Base-by-base conservation (phyloP, 305 asterid genomes). In the Solanum aculeatissimum region DNA sequence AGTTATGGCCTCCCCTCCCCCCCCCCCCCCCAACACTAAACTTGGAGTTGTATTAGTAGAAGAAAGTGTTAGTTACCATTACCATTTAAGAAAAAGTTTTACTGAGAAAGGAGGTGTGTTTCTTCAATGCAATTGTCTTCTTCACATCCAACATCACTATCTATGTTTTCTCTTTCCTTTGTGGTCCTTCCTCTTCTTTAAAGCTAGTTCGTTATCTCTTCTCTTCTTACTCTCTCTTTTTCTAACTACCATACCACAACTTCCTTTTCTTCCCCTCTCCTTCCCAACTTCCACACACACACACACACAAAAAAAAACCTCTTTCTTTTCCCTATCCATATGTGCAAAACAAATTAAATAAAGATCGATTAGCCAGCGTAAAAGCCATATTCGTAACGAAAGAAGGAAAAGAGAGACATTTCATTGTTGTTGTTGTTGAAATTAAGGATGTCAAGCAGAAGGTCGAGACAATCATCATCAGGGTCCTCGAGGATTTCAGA, bases 381-480 rank as follows among this genome's bases (percentile, higher is more conserved):
- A 9, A 70, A 6, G 3, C 21, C 47, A 47, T 9, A n/a, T 16
- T 74, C 47, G 25, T 75, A 25, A 51, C 25, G 19, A 21, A 70
- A 19, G 29, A 69, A 19, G 10, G 19, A 3, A 75, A 13, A 60
- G 63, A 54, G 5, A 21, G 40, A 81, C 45, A 15, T 58, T 53
- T 51, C n/a, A 32, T 16, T 49, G n/a, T 54, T 32, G 16, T 45
- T 53, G 47, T 57, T 60, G n/a, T 38, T 77, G 42, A 1, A 86
- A 86, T 47, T 6, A 88, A 89, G 72, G n/a, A 94, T 95, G 98
- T 95, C 98, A 2, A 92, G 93, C 83, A 93, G 97, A 90, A 92
- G 99, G 89, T 92, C 99, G 12, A 90, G 98, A 85, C 96, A 92
- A 69, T 83, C 96, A 16, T 23, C 89, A 7, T 84, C 89, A 8